These are phyloP conservation scores for Diplodia mutila DNA, from an alignment of 2,329 filamentous ascomycete genomes.

Conservation along the genomic window DNA sequence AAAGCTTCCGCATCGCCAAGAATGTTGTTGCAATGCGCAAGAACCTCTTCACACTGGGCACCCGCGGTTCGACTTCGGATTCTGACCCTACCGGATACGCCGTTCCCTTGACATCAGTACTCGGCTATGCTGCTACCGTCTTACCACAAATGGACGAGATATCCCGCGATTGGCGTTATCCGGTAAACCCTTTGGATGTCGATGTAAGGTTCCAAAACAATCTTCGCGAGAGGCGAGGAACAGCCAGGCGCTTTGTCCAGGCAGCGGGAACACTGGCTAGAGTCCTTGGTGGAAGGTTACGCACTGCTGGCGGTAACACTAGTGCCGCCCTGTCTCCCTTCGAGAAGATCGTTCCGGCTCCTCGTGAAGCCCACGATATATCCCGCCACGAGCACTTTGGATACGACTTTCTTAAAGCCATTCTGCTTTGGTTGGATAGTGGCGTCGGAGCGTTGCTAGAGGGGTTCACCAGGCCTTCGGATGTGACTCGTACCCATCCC, in stretches of 20 bases:
- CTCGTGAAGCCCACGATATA: slow-evolving; percentile 38
- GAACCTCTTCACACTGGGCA: slow-evolving; percentile 56
- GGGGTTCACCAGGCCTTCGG: slow-evolving; percentile 53
- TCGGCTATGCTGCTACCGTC: slow-evolving; percentile 46
- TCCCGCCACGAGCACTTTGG: slow-evolving; percentile 56
- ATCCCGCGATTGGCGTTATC: slow-evolving; percentile 62
- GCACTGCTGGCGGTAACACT: slow-evolving; percentile 47
- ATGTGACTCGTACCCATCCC: slow-evolving; percentile 35
- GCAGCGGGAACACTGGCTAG: slow-evolving; percentile 62
- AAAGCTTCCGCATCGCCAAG: slow-evolving; percentile 61
- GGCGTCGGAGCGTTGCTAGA: slow-evolving; percentile 59
- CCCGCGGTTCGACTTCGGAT: slow-evolving; percentile 30
- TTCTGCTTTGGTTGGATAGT: slow-evolving; percentile 65
- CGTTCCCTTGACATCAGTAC: slow-evolving; percentile 45
- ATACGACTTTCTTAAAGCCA: slow-evolving; percentile 68
- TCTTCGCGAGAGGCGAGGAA: slow-evolving; percentile 59
- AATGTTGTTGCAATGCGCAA: slow-evolving; percentile 58
- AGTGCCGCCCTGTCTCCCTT: slow-evolving; percentile 43
- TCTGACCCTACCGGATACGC: slow-evolving; percentile 44
- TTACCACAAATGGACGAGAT: slow-evolving; percentile 62
- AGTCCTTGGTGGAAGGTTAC: slow-evolving; percentile 58
- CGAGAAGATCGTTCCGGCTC: slow-evolving; percentile 52
- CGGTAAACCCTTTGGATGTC: slow-evolving; percentile 57
- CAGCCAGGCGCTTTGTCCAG: slow-evolving; percentile 64
- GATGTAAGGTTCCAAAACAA: slow-evolving; percentile 60